Base-by-base conservation (phyloP, 495 filamentous ascomycete species). In the Lentithecium fluviatile region DNA sequence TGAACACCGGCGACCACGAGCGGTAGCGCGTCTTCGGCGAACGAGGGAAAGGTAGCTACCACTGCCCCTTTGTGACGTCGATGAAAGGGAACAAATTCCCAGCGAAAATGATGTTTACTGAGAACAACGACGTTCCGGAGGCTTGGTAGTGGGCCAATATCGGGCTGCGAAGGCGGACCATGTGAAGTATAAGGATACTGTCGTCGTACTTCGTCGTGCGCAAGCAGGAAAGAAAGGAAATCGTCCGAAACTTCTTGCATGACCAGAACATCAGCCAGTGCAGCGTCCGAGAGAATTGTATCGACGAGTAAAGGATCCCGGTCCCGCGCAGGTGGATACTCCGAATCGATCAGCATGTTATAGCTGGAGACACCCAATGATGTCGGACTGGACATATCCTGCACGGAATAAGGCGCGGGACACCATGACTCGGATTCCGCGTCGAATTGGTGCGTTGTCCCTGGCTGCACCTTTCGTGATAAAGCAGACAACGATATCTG, bases 241-340 rank as follows among this genome's bases (percentile, higher is more conserved):
- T 76, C 73, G 57, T 85, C 80, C 0, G 82, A 81, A 21, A 85
- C 80, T 69, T 84, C 82, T 68, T 85, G 76, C 7, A 86, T 72
- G 19, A 81, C 71, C n/a, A 85, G 59, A 15, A 83, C 68, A 62
- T 82, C 76, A 12, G 78, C 71, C 1, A 58, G 43, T 24, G 75
- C 73, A 5, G 57, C 24, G 0, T 63, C 17, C 6, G 75, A 64
- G 45, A 83, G 60, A 42, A 83, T 68, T 59, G 76, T 76, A 19
- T 72, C 55, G 34, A 82, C 45, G 19, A 84, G 61, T 17, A 80
- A 70, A 6, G 80, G 75, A 67, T 83, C 78, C 40, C 82, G 76
- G 20, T 73, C 68, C 15, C 68, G 52, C n/a, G 76, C 72, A 2
- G 78, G 72, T 0, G 82, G 80, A 45, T 75, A 75, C 13, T 73